These are phyloP conservation scores for Lachancea thermotolerans DNA, from an alignment of 805 yeast species.

Conservation along the genomic window DNA sequence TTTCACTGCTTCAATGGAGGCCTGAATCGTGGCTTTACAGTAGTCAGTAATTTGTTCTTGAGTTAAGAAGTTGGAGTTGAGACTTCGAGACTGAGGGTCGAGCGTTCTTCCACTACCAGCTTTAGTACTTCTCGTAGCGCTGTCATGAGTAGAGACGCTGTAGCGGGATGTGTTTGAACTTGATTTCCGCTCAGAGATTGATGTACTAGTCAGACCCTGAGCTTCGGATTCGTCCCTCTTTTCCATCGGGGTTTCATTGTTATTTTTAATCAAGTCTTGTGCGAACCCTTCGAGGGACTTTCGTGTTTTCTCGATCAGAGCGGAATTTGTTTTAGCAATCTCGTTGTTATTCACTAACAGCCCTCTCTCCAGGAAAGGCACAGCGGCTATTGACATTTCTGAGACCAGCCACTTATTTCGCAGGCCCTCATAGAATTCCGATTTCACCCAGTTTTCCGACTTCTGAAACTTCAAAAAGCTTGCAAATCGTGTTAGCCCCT, in stretches of 20 bases:
- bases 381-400: background rate
- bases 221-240: background rate
- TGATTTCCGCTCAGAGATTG: background rate
- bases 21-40: slow-evolving; percentile 25
- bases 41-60: slow-evolving; percentile 28
- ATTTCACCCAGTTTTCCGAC: background rate
- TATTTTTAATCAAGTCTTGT: background rate
- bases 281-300: background rate
- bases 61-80: slow-evolving; percentile 18
- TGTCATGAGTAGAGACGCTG: background rate
- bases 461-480: background rate
- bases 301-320: background rate
- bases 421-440: background rate
- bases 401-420: background rate
- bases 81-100: slow-evolving; percentile 3
- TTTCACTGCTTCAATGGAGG: slow-evolving; percentile 22
- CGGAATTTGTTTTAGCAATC: slow-evolving; percentile 11
- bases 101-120: background rate
- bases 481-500: background rate
- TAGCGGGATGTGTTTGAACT: slow-evolving; percentile 1
- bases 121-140: background rate
- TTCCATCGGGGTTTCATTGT: slow-evolving; percentile 1
- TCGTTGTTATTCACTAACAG: slow-evolving; percentile 16
- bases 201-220: background rate
- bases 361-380: slow-evolving; percentile 12